phyloP scores from a whole-genome alignment of 2,329 filamentous ascomycete species.

The Sphaceloma murrayae region DNA sequence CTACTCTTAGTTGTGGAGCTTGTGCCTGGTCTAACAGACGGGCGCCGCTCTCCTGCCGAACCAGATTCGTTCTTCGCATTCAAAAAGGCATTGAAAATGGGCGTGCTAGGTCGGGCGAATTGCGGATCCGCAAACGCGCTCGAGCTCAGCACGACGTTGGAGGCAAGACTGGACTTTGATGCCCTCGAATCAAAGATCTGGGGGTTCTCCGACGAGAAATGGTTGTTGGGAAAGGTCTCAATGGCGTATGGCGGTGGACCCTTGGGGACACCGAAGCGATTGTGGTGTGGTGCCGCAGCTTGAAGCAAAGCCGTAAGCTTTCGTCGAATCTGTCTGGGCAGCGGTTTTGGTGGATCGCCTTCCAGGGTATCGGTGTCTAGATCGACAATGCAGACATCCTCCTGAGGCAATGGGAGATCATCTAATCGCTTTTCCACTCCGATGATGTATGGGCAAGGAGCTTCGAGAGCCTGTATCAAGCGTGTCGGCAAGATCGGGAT shows the following conservation, averaged over 20 bases:
- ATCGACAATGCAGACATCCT: constrained; percentile 92
- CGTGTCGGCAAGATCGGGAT: constrained; percentile 85
- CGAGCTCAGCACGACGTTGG: constrained; percentile 83
- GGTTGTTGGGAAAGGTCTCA: constrained; percentile 83
- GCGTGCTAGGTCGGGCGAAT: constrained; percentile 45
- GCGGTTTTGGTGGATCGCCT: constrained; percentile 61
- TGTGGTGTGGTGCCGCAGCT: constrained; percentile 79
- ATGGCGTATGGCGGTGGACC: constrained; percentile 88
- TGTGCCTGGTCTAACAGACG: constrained; percentile 39
- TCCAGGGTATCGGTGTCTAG: constrained; percentile 86
- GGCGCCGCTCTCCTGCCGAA: constrained; percentile 58
- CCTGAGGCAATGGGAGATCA: constrained; percentile 74
- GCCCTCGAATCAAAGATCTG: constrained; percentile 67
- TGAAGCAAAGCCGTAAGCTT: constrained; percentile 86
- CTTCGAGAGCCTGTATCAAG: constrained; percentile 81
- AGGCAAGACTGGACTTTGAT: constrained; percentile 62
- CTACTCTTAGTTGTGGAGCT: constrained; percentile 44
- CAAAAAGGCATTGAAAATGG: constrained; percentile 86
- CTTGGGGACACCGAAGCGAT: constrained; percentile 73
- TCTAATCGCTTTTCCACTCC: constrained; percentile 91
- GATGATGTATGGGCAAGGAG: constrained; percentile 93
- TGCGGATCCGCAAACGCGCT: constrained; percentile 63
- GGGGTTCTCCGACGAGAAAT: constrained; percentile 78
- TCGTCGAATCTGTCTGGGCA: constrained; percentile 80
- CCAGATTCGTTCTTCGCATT: constrained; percentile 61